These are phyloP conservation scores for Tricholoma saponaceum DNA, from an alignment of 768 basidiomycete genomes.

Conservation along the genomic window DNA sequence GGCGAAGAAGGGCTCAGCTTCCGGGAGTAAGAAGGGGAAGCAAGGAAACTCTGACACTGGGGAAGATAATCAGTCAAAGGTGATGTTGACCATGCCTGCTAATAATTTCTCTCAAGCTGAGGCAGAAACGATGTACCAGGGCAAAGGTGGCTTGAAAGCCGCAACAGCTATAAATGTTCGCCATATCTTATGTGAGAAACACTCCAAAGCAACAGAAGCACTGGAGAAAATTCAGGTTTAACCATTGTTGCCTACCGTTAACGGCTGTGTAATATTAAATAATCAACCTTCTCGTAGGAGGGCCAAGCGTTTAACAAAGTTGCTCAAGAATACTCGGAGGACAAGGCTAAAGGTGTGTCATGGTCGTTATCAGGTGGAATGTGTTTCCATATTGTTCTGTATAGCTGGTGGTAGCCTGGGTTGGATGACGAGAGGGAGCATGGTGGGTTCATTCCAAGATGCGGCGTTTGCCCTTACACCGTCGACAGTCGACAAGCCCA, in stretches of 20 bases:
- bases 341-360: conserved; percentile 76
- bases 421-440: conserved; percentile 83
- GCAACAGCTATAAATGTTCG: conserved; percentile 83
- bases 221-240: conserved; percentile 73
- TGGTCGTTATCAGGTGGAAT: neutral
- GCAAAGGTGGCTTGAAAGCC: conserved; percentile 62
- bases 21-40: conserved; percentile 40
- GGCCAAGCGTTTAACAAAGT: conserved; percentile 86
- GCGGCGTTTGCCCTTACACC: conserved; percentile 81
- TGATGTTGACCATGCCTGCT: conserved; percentile 12
- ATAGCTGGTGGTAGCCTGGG: conserved; percentile 82
- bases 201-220: conserved; percentile 75
- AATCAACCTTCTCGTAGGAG: conserved; percentile 40
- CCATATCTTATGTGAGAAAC: conserved; percentile 87
- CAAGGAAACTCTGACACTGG: conserved; percentile 31
- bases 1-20: conserved; percentile 32
- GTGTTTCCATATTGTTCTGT: neutral
- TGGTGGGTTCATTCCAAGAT: conserved; percentile 88
- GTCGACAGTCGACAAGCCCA: conserved; percentile 77
- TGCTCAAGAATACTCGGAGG: conserved; percentile 86
- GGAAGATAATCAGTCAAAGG: conserved; percentile 39
- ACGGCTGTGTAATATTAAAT: neutral
- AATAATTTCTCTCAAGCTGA: neutral
- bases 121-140: conserved; percentile 20
- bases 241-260: neutral